These are phyloP conservation scores for Pythium aristosporum DNA, from an alignment of 352 stramenopile genomes.

Conservation along the genomic window DNA sequence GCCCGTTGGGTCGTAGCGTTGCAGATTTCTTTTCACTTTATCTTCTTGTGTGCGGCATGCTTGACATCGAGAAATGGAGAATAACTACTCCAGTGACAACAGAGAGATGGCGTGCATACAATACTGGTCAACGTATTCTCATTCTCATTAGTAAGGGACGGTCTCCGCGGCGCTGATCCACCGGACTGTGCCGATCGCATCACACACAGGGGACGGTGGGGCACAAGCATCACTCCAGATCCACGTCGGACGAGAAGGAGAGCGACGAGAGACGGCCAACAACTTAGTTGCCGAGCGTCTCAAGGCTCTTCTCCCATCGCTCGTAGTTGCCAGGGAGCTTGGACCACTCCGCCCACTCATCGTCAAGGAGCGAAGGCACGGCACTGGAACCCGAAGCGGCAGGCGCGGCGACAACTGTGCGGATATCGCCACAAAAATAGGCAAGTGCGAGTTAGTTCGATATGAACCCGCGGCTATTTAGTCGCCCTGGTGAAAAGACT, in stretches of 20 bases:
- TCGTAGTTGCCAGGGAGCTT: conserved; percentile 82
- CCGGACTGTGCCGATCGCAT: neutral
- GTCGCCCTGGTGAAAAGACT: neutral
- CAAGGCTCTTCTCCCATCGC: conserved; percentile 87
- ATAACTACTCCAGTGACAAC: neutral
- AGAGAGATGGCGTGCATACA: neutral
- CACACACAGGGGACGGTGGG: neutral
- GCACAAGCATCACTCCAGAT: neutral
- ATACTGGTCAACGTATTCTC: conserved; percentile 17
- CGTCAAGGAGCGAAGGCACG: conserved; percentile 82
- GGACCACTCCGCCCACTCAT: conserved; percentile 87
- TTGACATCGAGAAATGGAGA: neutral
- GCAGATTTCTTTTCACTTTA: conserved; percentile 7
- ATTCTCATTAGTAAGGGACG: conserved; percentile 12
- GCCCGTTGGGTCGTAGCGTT: neutral
- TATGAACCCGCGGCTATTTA: neutral
- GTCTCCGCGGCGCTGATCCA: neutral
- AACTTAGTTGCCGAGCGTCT: conserved; percentile 80
- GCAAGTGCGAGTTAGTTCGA: neutral
- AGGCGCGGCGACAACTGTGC: conserved; percentile 33
- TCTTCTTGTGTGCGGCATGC: conserved; percentile 6
- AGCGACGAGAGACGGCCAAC: conserved; percentile 8
- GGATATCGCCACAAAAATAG: conserved; percentile 8
- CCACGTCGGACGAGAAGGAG: neutral
- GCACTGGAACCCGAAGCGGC: conserved; percentile 43